Evolutionary conservation across 345 rosid species (phyloP).

Genomic region (Anacardium occidentale): DNA sequence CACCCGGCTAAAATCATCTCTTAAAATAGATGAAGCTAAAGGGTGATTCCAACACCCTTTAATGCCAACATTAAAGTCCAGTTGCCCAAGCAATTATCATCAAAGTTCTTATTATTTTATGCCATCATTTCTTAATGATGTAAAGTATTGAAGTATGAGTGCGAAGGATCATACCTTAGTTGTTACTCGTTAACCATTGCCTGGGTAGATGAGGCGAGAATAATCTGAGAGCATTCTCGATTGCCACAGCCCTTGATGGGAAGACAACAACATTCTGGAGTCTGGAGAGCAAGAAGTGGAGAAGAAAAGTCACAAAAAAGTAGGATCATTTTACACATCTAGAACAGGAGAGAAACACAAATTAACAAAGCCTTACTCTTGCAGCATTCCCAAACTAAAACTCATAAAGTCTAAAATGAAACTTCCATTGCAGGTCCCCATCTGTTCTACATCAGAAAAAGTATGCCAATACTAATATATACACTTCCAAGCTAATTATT

Average conservation of each 20-base stretch:
- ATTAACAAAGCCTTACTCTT: not conserved
- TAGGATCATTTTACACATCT: constrained; percentile 2
- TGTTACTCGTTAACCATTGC: constrained; percentile 82
- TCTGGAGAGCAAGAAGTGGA: constrained; percentile 32
- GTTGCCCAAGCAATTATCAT: not conserved
- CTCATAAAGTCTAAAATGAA: not conserved
- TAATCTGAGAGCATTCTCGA: constrained; percentile 75
- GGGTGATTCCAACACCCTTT: not conserved
- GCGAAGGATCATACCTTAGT: constrained; percentile 55
- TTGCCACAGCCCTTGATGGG: constrained; percentile 89
- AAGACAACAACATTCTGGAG: constrained; percentile 93
- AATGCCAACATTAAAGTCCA: not conserved
- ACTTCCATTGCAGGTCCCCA: not conserved
- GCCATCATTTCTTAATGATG: not conserved
- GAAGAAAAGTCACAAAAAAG: constrained; percentile 31
- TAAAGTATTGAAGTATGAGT: too few species aligned
- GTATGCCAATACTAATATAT: not conserved
- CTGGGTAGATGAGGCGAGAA: constrained; percentile 86
- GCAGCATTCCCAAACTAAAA: not conserved
- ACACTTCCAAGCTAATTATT: not conserved
- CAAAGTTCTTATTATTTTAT: not conserved
- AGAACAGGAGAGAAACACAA: not conserved
- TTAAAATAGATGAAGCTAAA: not conserved
- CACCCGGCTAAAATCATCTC: not conserved
- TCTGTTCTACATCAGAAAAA: not conserved